Conservation (phyloP, 2,329 filamentous ascomycete species). For the Nemania sp. region DNA sequence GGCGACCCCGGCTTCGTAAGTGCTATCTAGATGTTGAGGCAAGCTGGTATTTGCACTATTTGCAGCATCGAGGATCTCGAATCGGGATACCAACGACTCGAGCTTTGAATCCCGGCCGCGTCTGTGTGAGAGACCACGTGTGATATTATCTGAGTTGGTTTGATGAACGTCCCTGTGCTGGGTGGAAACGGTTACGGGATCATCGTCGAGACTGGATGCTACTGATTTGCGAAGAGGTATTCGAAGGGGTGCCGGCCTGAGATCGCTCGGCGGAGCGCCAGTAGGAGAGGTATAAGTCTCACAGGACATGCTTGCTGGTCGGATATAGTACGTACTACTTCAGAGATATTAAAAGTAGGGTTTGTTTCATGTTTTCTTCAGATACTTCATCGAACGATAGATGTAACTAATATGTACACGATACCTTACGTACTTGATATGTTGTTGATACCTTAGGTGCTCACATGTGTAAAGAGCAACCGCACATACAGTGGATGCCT, state of each 20-base stretch:
- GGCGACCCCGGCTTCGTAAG: conserved; percentile 8
- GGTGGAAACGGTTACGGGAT: background rate
- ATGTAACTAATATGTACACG: background rate
- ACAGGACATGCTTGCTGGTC: conserved; percentile 19
- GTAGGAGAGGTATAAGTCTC: background rate
- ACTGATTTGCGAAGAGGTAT: conserved; percentile 18
- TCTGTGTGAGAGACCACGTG: conserved; percentile 20
- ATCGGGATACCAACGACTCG: conserved; percentile 42
- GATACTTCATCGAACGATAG: background rate
- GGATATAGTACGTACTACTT: conserved; percentile 2
- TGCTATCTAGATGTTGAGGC: conserved; percentile 1
- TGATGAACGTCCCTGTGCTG: background rate
- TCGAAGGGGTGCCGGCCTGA: conserved; percentile 25
- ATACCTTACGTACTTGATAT: background rate
- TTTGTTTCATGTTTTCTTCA: conserved; percentile 22
- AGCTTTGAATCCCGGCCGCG: conserved; percentile 32
- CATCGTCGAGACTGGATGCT: background rate
- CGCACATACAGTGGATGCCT: background rate
- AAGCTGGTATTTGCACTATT: conserved; percentile 26
- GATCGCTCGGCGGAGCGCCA: conserved; percentile 9
- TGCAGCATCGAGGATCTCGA: conserved; percentile 40
- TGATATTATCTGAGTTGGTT: conserved; percentile 7
- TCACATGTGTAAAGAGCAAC: conserved; percentile 12
- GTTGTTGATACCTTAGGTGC: background rate
- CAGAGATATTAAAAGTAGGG: conserved; percentile 5